Evolutionary conservation across 805 yeast species (phyloP).

Genomic region (Priceomyces castillae): DNA sequence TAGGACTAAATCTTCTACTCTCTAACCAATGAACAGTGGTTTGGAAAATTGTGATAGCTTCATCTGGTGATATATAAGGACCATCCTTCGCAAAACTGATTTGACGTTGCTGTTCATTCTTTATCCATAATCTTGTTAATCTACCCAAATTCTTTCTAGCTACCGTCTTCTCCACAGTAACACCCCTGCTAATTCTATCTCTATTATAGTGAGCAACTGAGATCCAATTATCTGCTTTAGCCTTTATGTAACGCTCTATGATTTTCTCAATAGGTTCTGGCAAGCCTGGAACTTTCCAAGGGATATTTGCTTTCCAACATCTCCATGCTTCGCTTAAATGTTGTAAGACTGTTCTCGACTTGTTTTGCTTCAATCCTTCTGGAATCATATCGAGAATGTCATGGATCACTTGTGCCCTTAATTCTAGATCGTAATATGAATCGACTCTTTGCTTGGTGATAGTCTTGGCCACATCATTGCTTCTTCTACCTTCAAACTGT

Average conservation of each 20-base stretch:
- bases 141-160: conserved; percentile 93
- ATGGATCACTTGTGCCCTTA: conserved; percentile 91
- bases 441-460: conserved; percentile 95
- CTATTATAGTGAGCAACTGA: conserved; percentile 91
- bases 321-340: conserved; percentile 99
- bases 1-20: conserved; percentile 74
- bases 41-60: conserved; percentile 83
- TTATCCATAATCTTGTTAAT: conserved; percentile 87
- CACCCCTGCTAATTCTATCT: conserved; percentile 85
- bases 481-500: conserved; percentile 93
- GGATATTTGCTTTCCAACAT: conserved; percentile 98
- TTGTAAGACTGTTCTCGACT: conserved; percentile 82
- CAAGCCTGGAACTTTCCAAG: conserved; percentile 96
- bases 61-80: conserved; percentile 80
- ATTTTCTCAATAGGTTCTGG: conserved; percentile 88
- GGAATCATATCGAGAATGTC: conserved; percentile 98
- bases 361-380: conserved; percentile 83
- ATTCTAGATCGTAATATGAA: conserved; percentile 89
- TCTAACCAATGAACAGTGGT: conserved; percentile 93
- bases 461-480: conserved; percentile 89
- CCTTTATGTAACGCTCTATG: conserved; percentile 84
- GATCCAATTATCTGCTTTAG: conserved; percentile 96
- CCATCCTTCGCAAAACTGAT: conserved; percentile 76
- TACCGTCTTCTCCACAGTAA: conserved; percentile 89
- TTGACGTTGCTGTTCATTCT: conserved; percentile 89